Percentiles rank a stretch among this genome's conserved stretches.
These are phyloP conservation scores for Cercospora sojina DNA, from an alignment of 2,329 filamentous ascomycete genomes.

Conservation along the genomic window DNA sequence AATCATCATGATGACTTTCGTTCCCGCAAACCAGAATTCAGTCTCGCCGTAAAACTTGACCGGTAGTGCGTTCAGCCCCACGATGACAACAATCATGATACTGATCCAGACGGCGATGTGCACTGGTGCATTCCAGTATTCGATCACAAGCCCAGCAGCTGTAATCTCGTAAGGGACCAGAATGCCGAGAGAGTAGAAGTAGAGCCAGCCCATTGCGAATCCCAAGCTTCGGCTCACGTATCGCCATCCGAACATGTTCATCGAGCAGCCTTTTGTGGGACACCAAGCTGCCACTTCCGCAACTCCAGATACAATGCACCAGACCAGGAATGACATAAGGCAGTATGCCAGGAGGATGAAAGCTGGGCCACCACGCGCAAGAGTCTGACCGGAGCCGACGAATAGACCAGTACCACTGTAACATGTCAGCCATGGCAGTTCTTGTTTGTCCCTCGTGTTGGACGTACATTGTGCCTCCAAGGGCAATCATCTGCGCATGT, in stretches of 20 bases:
- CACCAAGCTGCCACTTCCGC: conserved; percentile 61
- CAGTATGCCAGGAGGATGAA: conserved; percentile 45
- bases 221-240: conserved; percentile 47
- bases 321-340: conserved; percentile 46
- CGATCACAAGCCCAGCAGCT: conserved; percentile 38
- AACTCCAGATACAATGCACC: conserved; percentile 49
- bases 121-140: conserved; percentile 40
- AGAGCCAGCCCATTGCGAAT: conserved; percentile 49
- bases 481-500: conserved; percentile 40
- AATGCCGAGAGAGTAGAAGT: conserved; percentile 44
- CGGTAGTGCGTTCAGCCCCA: conserved; percentile 50
- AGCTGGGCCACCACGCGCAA: conserved; percentile 41
- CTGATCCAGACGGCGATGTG: conserved; percentile 44
- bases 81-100: conserved; percentile 41
- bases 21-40: conserved; percentile 44
- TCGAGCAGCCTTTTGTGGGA: conserved; percentile 53
- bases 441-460: background rate
- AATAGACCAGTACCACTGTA: conserved; percentile 39
- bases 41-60: conserved; percentile 54
- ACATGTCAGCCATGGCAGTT: conserved; percentile 17
- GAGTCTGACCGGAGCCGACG: conserved; percentile 41
- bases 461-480: conserved; percentile 35
- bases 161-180: conserved; percentile 41
- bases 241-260: conserved; percentile 50
- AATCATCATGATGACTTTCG: conserved; percentile 53